Evolutionary conservation across 108 stramenopile genomes (phyloP).

Genomic region (Aurantiochytrium sp.): DNA sequence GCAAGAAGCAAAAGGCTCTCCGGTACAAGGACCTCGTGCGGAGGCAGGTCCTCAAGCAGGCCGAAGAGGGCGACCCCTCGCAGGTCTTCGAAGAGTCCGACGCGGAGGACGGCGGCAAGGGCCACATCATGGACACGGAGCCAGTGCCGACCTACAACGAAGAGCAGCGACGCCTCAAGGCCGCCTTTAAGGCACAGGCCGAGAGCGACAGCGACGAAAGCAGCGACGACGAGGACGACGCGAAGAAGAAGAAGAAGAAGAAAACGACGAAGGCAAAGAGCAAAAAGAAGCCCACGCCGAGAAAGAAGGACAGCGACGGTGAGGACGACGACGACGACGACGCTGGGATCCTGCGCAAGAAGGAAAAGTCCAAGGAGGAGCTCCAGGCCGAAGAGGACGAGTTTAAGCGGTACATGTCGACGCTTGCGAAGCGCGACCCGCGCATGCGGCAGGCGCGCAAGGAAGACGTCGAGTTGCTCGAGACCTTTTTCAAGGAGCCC

Average conservation of each 20-base stretch:
- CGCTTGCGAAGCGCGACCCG: background rate
- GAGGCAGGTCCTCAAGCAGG: slow-evolving; percentile 75
- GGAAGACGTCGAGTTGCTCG: slow-evolving; percentile 6
- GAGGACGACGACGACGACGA: slow-evolving; percentile 35
- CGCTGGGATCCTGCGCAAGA: slow-evolving; percentile 41
- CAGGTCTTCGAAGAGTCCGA: slow-evolving; percentile 46
- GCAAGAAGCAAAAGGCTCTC: slow-evolving; percentile 32
- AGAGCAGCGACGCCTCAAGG: slow-evolving; percentile 10
- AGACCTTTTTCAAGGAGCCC: slow-evolving; percentile 18
- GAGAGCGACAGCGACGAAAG: background rate
- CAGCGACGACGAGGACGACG: slow-evolving; percentile 33
- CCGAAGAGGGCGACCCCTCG: slow-evolving; percentile 38
- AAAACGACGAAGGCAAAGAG: slow-evolving; percentile 45
- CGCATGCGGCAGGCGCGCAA: background rate
- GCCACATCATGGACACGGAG: slow-evolving; percentile 36
- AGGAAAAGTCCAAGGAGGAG: slow-evolving; percentile 65
- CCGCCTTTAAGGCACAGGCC: background rate
- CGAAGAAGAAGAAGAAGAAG: slow-evolving; percentile 29
- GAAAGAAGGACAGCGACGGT: slow-evolving; percentile 60
- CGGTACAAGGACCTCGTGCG: slow-evolving; percentile 90
- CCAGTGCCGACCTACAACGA: slow-evolving; percentile 56
- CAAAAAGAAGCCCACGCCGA: slow-evolving; percentile 76
- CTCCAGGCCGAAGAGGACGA: slow-evolving; percentile 79
- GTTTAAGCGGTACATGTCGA: slow-evolving; percentile 65
- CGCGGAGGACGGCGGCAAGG: slow-evolving; percentile 25